Evolutionary conservation across 106 monocot genomes (phyloP).

Genomic region (Allium fistulosum): DNA sequence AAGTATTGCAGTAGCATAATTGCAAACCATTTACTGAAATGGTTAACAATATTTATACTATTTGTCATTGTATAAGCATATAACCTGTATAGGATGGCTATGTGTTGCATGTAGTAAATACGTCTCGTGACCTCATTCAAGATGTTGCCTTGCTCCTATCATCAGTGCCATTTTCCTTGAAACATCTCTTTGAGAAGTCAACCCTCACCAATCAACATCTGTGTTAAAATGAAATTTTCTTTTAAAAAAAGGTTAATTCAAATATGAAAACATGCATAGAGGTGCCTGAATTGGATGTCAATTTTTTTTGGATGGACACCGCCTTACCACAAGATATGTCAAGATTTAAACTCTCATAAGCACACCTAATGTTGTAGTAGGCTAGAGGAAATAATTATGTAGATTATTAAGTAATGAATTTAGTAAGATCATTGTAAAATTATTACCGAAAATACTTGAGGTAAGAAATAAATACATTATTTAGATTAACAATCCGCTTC

Average conservation of each 20-base stretch:
- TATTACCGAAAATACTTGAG: not conserved
- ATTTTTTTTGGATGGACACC: conserved; percentile 92
- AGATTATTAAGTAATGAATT: too few relatives aligned
- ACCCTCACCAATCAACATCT: conserved; percentile 75
- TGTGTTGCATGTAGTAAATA: conserved; percentile 80
- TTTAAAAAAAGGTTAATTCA: too few relatives aligned
- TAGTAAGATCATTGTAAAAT: not conserved
- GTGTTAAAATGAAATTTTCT: not conserved
- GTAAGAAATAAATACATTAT: not conserved
- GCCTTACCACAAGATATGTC: conserved; percentile 56
- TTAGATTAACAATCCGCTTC: not conserved
- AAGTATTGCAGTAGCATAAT: not conserved
- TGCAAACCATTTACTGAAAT: not conserved
- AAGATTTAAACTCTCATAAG: conserved; percentile 58
- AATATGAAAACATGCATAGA: not conserved
- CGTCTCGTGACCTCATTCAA: conserved; percentile 97
- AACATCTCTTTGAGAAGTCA: conserved; percentile 28
- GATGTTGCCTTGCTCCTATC: conserved; percentile 82
- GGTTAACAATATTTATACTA: not conserved
- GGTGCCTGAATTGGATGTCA: conserved; percentile 89
- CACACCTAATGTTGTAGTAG: conserved; percentile 72
- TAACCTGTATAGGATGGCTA: conserved; percentile 57
- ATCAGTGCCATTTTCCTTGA: conserved; percentile 87
- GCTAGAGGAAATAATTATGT: too few relatives aligned
- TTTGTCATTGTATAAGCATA: conserved; percentile 2